A percentile compares a stretch with the other conserved stretches of the same genome.
phyloP scores from a whole-genome alignment of 164 flowering plant genomes.

The Piper betle region DNA sequence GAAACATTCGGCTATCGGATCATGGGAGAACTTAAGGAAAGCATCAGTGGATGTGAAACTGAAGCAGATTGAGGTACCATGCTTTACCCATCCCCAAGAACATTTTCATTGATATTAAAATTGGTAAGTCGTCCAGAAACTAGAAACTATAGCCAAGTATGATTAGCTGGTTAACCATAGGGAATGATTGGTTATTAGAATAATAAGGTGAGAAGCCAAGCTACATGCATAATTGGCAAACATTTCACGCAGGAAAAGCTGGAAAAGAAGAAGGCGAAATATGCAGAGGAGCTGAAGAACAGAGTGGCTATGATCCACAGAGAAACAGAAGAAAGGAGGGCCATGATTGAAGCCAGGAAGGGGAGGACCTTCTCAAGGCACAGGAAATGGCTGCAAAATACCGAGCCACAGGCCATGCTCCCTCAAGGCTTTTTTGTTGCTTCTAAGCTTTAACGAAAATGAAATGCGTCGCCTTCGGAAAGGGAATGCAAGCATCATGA shows the following conservation, averaged over 20 bases:
- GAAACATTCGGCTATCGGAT: conserved; percentile 35
- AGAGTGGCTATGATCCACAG: conserved; percentile 60
- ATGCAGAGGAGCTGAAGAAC: conserved; percentile 73
- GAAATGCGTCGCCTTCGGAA: neutral
- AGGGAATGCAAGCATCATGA: neutral
- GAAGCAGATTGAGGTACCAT: conserved; percentile 50
- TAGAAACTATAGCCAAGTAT: neutral
- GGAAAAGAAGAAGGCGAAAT: conserved; percentile 75
- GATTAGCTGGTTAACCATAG: no score
- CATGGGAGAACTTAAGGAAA: conserved; percentile 76
- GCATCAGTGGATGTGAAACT: conserved; percentile 61
- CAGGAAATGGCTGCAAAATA: conserved; percentile 80
- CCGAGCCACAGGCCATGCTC: conserved; percentile 59
- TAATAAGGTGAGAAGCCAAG: no score
- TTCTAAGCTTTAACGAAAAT: conserved; percentile 17
- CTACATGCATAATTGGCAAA: no score
- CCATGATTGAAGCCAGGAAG: conserved; percentile 54
- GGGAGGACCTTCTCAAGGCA: conserved; percentile 74
- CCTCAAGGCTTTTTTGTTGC: conserved; percentile 63
- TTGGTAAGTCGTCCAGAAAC: neutral
- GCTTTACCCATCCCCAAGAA: neutral
- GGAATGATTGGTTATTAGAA: no score
- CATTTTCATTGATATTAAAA: neutral
- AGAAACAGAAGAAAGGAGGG: conserved; percentile 76
- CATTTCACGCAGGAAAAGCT: conserved; percentile 37